These are phyloP conservation scores for Rhizophagus sp. DNA, from an alignment of 192 early-diverging fungal genomes.

Conservation along the genomic window DNA sequence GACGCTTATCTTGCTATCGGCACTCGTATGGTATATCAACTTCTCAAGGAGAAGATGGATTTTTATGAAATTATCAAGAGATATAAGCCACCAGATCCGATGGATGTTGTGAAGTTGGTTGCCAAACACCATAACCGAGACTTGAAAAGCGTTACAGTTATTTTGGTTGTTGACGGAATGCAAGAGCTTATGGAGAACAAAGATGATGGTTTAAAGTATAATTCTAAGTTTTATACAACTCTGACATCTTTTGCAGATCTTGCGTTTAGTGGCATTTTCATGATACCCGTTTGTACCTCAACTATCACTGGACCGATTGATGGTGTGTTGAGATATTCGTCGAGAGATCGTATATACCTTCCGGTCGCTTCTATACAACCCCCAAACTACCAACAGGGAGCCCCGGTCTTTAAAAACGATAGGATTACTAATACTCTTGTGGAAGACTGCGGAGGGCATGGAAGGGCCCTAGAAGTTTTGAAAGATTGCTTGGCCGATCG, in stretches of 20 bases:
- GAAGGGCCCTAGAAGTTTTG: slow-evolving; percentile 36
- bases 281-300: slow-evolving; percentile 24
- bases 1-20: slow-evolving; percentile 9
- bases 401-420: slow-evolving; percentile 13
- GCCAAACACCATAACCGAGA: slow-evolving; percentile 26
- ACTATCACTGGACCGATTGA: slow-evolving; percentile 1
- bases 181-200: slow-evolving; percentile 19
- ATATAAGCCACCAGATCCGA: slow-evolving; percentile 8
- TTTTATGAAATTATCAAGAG: slow-evolving; percentile 7
- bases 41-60: slow-evolving; percentile 10
- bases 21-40: slow-evolving; percentile 28
- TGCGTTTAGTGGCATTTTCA: background rate
- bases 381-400: background rate
- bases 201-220: slow-evolving; percentile 21
- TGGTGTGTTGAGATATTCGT: no score
- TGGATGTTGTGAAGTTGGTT: slow-evolving; percentile 8
- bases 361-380: slow-evolving; percentile 26
- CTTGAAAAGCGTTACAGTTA: slow-evolving; percentile 8
- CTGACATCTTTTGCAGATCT: slow-evolving; percentile 13
- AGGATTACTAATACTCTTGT: slow-evolving; percentile 36
- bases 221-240: slow-evolving; percentile 18
- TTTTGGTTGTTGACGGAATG: slow-evolving; percentile 30
- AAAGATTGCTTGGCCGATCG: background rate
- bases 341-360: slow-evolving; percentile 14
- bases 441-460: slow-evolving; percentile 36